A percentile compares a stretch with the other conserved stretches of the same genome.
Conservation (phyloP, 2,329 filamentous ascomycete species). For the Clarireedia paspali region DNA sequence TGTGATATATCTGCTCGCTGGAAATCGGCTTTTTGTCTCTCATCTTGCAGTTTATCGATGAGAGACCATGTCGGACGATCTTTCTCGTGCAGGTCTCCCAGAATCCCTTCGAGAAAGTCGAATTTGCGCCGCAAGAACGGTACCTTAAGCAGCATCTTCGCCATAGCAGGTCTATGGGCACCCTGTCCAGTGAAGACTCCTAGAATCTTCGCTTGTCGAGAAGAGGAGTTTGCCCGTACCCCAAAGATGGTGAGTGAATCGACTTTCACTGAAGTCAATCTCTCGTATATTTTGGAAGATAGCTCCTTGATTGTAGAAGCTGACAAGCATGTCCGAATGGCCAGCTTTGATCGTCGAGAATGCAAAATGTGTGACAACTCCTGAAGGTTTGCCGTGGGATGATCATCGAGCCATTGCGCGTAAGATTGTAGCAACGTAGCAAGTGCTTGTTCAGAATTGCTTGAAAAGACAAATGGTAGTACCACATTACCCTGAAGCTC, state of each 20-base stretch:
- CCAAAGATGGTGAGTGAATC: background rate
- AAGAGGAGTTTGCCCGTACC: constrained; percentile 9
- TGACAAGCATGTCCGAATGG: background rate
- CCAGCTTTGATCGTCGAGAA: too few relatives aligned
- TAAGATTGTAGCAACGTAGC: too few relatives aligned
- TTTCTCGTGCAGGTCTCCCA: constrained; percentile 2
- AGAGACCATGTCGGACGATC: constrained; percentile 10
- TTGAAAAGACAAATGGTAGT: too few relatives aligned
- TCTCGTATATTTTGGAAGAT: background rate
- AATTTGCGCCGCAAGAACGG: constrained; percentile 7
- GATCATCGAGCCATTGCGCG: too few relatives aligned
- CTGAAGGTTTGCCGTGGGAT: too few relatives aligned
- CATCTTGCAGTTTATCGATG: constrained; percentile 31
- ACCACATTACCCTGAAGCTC: too few relatives aligned
- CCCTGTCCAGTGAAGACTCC: constrained; percentile 16
- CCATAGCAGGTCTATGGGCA: constrained; percentile 13
- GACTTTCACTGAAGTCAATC: background rate
- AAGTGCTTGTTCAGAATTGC: too few relatives aligned
- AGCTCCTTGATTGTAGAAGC: background rate
- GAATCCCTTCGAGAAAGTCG: background rate
- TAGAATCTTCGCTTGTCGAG: background rate
- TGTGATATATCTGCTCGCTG: constrained; percentile 27
- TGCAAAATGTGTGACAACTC: too few relatives aligned
- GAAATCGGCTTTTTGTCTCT: constrained; percentile 23
- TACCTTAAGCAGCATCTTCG: constrained; percentile 11